These are phyloP conservation scores for Stromatinia cepivora DNA, from an alignment of 2,329 filamentous ascomycete genomes.

Conservation along the genomic window DNA sequence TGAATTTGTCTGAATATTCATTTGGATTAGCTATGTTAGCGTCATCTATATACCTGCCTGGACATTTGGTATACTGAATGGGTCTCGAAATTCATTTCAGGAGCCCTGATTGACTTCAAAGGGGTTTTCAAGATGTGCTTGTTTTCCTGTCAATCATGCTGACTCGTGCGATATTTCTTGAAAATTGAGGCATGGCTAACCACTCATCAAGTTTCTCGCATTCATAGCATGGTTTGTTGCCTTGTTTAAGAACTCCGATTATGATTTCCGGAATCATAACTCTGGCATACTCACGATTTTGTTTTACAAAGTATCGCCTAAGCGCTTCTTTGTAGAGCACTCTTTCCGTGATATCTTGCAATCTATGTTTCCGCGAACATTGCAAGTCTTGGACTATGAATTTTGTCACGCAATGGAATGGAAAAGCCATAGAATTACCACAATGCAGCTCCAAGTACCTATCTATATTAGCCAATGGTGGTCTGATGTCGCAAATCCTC, in stretches of 20 bases:
- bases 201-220: not conserved
- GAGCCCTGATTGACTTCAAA: not conserved
- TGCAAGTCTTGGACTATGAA: slow-evolving; percentile 9
- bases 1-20: not conserved
- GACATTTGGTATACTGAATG: not conserved
- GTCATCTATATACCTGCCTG: not conserved
- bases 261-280: not conserved
- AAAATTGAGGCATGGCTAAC: not conserved
- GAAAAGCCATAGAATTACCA: not conserved
- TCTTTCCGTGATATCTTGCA: not conserved
- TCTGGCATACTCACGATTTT: not conserved
- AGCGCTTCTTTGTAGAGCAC: not conserved
- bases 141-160: not conserved
- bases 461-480: not conserved
- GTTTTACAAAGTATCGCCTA: not conserved
- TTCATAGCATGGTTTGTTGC: not conserved
- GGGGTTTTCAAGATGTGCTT: not conserved
- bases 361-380: slow-evolving; percentile 2
- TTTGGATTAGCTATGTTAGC: not conserved
- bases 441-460: not conserved
- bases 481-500: not conserved
- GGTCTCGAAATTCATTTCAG: not conserved
- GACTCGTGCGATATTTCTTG: not conserved
- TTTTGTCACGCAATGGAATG: not conserved
- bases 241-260: not conserved